Base-by-base conservation (phyloP, 2,329 filamentous ascomycete species). In the Chalara sp. region DNA sequence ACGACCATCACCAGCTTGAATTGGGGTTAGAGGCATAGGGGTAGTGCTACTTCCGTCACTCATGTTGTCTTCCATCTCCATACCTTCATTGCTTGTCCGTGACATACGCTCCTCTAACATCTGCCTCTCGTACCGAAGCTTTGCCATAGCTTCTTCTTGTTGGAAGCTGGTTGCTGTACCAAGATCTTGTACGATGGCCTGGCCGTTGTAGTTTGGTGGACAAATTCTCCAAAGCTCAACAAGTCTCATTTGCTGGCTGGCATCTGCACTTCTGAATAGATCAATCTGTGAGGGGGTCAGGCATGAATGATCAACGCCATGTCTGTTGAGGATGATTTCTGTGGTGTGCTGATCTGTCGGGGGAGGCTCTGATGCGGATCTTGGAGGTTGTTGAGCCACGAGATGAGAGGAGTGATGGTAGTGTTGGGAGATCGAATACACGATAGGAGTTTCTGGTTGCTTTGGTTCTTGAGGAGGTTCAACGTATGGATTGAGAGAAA, bases 341-440 rank as follows among this genome's bases (percentile, higher is more conserved):
- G 79, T 69, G 31, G 72, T 76, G 44, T 72, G 65, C 46, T 73
- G 68, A 51, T 78, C 73, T 35, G 69, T 72, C 59, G 72, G 70
- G 33, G 70, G 70, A 5, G 75, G 75, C 56, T 77, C 76, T 11
- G 75, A 81, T 28, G 74, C 75, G 21, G 70, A 73, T 47, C 74
- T 69, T 52, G 70, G 69, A 1, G 67, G 62, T 31, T 73, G 66
- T 49, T 74, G 72, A 21, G 70, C 68, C 45, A 65, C 73, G 54
- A 84, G 65, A 65, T 95, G 88, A 43, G 85, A 74, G 6, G 88
- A 89, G 64, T 91, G 89, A 57, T 86, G 85, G 67, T 95, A 95
- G 67, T 95, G 89, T 63, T 88, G 84, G 7, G 87, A 87, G 59
- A 87, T 81, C 52, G 78, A 83, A 71, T 93, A 95, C 55, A 79